Conservation (phyloP, 2,329 filamentous ascomycete species). For the Chlorencoelia australis region DNA sequence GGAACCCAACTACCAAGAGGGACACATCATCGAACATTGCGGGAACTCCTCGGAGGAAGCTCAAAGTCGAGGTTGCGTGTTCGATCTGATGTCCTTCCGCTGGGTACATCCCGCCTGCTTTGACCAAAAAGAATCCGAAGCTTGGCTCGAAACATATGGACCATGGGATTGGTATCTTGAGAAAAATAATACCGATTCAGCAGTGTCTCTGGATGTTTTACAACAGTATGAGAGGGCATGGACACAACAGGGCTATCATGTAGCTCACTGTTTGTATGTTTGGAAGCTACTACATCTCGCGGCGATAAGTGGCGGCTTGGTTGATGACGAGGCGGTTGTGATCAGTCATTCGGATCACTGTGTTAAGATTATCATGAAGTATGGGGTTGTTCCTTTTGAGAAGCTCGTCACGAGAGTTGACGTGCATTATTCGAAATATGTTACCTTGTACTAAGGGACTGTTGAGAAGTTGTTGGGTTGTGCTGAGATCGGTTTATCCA, state of each 20-base stretch:
- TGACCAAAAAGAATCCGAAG: conserved; percentile 1
- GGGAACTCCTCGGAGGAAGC: conserved; percentile 1
- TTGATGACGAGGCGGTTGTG: neutral
- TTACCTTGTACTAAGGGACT: no score
- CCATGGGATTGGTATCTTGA: conserved; percentile 1
- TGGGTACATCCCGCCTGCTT: conserved; percentile 2
- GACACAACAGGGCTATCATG: neutral
- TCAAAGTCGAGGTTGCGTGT: neutral
- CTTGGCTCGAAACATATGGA: neutral
- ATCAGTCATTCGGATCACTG: conserved; percentile 1
- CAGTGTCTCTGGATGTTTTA: neutral
- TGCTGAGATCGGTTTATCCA: no score
- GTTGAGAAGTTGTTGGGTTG: no score
- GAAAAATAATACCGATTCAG: neutral
- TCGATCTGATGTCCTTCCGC: neutral
- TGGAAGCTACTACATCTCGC: neutral
- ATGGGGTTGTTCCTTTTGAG: neutral
- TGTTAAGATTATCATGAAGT: neutral
- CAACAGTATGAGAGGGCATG: neutral
- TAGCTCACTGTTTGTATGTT: conserved; percentile 1
- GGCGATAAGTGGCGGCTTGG: neutral
- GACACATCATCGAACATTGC: conserved; percentile 1
- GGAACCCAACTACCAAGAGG: no score
- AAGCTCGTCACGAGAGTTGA: neutral
- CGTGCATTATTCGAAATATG: neutral